These are phyloP conservation scores for Cystofilobasidium macerans DNA, from an alignment of 768 basidiomycete genomes.

Conservation along the genomic window DNA sequence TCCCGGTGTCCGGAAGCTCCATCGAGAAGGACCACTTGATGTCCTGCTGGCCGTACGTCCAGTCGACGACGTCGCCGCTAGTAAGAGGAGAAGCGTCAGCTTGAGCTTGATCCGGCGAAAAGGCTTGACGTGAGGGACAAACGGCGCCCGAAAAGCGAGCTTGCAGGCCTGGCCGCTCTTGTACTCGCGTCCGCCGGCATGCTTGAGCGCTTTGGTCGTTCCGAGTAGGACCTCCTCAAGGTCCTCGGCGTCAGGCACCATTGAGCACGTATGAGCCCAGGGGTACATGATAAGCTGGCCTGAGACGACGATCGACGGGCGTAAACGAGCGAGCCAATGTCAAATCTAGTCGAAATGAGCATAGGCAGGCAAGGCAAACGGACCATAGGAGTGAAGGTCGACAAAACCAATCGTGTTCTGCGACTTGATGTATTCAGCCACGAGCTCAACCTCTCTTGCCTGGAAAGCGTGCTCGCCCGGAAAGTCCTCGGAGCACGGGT, in stretches of 20 bases:
- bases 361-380: neutral
- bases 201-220: constrained; percentile 48
- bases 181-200: constrained; percentile 43
- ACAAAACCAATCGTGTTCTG: constrained; percentile 51
- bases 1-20: constrained; percentile 57
- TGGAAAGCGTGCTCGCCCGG: constrained; percentile 61
- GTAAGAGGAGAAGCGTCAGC: neutral
- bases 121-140: neutral
- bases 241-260: constrained; percentile 58
- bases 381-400: constrained; percentile 66
- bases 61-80: constrained; percentile 56
- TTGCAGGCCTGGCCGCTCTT: constrained; percentile 43
- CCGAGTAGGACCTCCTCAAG: constrained; percentile 61
- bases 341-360: neutral
- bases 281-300: constrained; percentile 56
- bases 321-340: constrained; percentile 5
- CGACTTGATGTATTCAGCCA: constrained; percentile 53
- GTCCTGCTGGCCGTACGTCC: constrained; percentile 47
- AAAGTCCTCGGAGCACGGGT: constrained; percentile 62
- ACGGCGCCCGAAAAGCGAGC: constrained; percentile 32
- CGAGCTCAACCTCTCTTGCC: constrained; percentile 61
- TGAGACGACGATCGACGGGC: neutral
- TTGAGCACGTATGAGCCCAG: constrained; percentile 59
- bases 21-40: constrained; percentile 56
- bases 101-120: neutral